Percentiles rank a stretch among this genome's conserved stretches.
These are phyloP conservation scores for Alternaria infectoria DNA, from an alignment of 2,329 filamentous ascomycete genomes.

Conservation along the genomic window DNA sequence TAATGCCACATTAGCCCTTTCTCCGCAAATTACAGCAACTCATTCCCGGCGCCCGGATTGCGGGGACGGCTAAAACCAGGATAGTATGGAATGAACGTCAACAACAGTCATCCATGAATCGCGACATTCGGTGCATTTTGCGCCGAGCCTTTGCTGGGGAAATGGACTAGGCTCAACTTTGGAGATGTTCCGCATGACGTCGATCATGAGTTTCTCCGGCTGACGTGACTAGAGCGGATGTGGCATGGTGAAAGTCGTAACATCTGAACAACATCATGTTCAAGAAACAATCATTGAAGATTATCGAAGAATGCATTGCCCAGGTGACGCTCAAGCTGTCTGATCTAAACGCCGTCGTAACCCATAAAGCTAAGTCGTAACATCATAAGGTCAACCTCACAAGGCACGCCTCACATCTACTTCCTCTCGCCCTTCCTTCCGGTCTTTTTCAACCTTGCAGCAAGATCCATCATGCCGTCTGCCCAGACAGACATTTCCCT, in stretches of 20 bases:
- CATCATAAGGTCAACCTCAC: background rate
- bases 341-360: conserved; percentile 16
- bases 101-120: background rate
- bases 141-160: background rate
- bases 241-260: background rate
- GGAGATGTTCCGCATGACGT: background rate
- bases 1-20: conserved; percentile 24
- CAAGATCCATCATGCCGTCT: conserved; percentile 53
- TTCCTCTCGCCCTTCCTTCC: conserved; percentile 53
- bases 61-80: conserved; percentile 16
- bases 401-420: conserved; percentile 1
- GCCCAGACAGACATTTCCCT: conserved; percentile 51
- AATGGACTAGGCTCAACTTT: background rate
- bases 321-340: background rate
- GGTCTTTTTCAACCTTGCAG: conserved; percentile 51
- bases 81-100: background rate
- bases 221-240: background rate
- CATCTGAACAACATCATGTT: background rate
- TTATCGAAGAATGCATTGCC: background rate
- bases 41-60: conserved; percentile 20
- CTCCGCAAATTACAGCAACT: conserved; percentile 27
- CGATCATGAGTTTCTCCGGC: conserved; percentile 17
- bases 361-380: conserved; percentile 17
- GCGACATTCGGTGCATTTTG: conserved; percentile 16
- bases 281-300: background rate